These are phyloP conservation scores for Irpex sp. DNA, from an alignment of 1,284 basidiomycete genomes.

Conservation along the genomic window DNA sequence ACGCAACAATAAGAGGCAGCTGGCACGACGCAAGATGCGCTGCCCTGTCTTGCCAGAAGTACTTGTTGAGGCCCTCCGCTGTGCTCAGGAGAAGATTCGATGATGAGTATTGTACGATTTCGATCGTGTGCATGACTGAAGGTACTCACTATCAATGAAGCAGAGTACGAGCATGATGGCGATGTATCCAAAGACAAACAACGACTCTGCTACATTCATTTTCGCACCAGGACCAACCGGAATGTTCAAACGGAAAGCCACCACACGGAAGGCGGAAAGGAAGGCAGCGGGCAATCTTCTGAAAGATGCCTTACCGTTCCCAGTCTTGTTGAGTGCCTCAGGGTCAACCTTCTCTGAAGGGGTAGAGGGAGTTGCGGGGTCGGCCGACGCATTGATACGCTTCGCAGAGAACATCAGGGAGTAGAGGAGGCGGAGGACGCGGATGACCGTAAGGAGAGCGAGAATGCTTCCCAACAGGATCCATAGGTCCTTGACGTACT, in stretches of 20 bases:
- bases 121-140: neutral
- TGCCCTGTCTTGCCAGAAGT: slow-evolving; percentile 35
- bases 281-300: slow-evolving; percentile 31
- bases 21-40: slow-evolving; percentile 39
- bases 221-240: slow-evolving; percentile 34
- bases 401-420: slow-evolving; percentile 11
- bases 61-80: slow-evolving; percentile 24
- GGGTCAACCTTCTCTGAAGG: slow-evolving; percentile 18
- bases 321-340: slow-evolving; percentile 18
- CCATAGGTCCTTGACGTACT: slow-evolving; percentile 31
- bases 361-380: slow-evolving; percentile 4
- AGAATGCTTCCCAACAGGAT: slow-evolving; percentile 36
- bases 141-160: slow-evolving; percentile 39
- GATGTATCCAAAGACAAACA: slow-evolving; percentile 42
- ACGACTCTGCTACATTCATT: slow-evolving; percentile 36
- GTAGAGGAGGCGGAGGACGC: slow-evolving; percentile 24
- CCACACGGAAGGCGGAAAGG: slow-evolving; percentile 36
- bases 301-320: slow-evolving; percentile 25
- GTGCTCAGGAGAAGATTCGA: neutral
- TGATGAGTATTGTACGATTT: neutral
- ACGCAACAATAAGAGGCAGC: slow-evolving; percentile 39
- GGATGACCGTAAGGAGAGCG: slow-evolving; percentile 34
- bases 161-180: slow-evolving; percentile 36
- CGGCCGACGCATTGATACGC: neutral
- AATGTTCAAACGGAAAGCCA: slow-evolving; percentile 39